These are phyloP conservation scores for Talaromyces funiculosus DNA, from an alignment of 2,329 filamentous ascomycete species.

Conservation along the genomic window DNA sequence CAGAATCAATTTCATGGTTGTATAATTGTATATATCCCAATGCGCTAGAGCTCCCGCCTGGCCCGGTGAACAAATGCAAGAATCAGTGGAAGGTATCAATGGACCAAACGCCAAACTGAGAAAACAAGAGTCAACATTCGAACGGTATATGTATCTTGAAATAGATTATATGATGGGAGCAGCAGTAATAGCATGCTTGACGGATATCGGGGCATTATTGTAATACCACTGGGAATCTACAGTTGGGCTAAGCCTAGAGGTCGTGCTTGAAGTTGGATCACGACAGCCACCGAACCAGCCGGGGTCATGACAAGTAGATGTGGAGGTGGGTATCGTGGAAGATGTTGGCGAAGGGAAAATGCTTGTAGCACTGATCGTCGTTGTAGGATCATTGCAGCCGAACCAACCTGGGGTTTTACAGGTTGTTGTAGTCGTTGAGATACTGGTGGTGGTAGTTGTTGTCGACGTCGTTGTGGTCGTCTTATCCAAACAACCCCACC, in stretches of 20 bases:
- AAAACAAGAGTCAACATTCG: neutral
- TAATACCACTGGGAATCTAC: neutral
- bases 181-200: neutral
- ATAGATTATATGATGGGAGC: conserved; percentile 2
- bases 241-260: neutral
- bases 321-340: conserved; percentile 18
- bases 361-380: conserved; percentile 25
- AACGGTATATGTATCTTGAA: neutral
- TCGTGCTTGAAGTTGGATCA: conserved; percentile 23
- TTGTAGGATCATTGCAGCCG: conserved; percentile 35
- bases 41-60: neutral
- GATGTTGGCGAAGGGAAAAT: conserved; percentile 24
- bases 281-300: conserved; percentile 39
- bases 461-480: conserved; percentile 25
- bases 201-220: neutral
- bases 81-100: neutral
- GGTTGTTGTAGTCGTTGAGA: conserved; percentile 29
- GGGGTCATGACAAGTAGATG: conserved; percentile 31
- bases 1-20: neutral
- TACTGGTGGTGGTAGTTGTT: conserved; percentile 32
- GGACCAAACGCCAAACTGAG: neutral
- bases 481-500: conserved; percentile 66
- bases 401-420: conserved; percentile 42
- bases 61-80: neutral
- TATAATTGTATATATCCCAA: neutral